phyloP scores from a whole-genome alignment of 768 basidiomycete genomes.

The Termitomyces sp. region DNA sequence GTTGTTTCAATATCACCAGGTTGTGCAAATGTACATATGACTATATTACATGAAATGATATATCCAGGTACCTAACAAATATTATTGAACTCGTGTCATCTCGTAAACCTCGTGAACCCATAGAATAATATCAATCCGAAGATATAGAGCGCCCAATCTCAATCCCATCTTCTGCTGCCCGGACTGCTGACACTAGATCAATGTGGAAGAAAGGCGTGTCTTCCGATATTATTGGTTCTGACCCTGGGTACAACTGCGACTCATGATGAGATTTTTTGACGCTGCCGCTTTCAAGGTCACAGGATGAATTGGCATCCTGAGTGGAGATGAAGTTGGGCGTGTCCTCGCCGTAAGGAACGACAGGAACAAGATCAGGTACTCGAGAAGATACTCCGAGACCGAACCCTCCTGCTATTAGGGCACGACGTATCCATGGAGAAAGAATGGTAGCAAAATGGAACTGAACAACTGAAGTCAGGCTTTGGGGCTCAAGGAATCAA shows the following conservation, averaged over 20 bases:
- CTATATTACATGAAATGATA: constrained; percentile 2
- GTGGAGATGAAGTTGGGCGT: constrained; percentile 18
- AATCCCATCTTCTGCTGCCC: constrained; percentile 53
- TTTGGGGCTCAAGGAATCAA: neutral
- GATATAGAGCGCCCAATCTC: constrained; percentile 20
- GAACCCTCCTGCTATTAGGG: constrained; percentile 86
- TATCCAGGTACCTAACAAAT: neutral
- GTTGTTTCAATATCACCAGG: neutral
- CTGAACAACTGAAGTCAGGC: constrained; percentile 25
- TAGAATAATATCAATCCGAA: neutral
- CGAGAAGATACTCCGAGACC: constrained; percentile 56
- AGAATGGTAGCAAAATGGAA: constrained; percentile 94
- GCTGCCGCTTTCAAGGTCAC: constrained; percentile 30
- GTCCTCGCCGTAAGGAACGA: constrained; percentile 60
- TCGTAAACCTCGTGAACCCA: neutral
- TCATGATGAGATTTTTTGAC: constrained; percentile 24
- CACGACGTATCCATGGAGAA: constrained; percentile 91
- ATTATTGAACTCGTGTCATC: neutral
- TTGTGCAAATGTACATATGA: neutral
- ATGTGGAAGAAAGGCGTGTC: constrained; percentile 90
- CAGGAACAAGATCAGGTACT: constrained; percentile 65
- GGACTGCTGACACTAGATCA: constrained; percentile 70
- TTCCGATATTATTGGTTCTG: constrained; percentile 37
- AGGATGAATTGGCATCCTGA: constrained; percentile 18
- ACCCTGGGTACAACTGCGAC: constrained; percentile 14